Conservation (phyloP, 441 rosid genomes). For the Erodium trifolium region DNA sequence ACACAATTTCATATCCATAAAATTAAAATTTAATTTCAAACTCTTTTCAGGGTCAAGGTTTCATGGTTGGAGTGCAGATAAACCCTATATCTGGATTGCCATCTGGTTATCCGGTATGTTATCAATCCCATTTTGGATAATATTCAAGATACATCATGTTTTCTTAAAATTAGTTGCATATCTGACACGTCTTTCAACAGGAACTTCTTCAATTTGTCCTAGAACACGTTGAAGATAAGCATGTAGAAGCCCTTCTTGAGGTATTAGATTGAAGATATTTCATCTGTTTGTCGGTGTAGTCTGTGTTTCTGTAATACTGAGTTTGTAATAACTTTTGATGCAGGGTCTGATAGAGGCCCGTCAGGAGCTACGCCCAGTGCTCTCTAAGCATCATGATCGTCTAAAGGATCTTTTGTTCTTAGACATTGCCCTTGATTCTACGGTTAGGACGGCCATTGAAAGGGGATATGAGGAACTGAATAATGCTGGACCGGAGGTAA, state of each 20-base stretch:
- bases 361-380: conserved; percentile 77
- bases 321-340: conserved; percentile 16
- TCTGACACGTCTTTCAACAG: conserved; percentile 34
- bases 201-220: conserved; percentile 73
- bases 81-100: conserved; percentile 88
- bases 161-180: conserved; percentile 11
- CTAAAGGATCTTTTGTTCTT: conserved; percentile 88
- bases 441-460: conserved; percentile 93
- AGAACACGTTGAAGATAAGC: conserved; percentile 77
- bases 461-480: conserved; percentile 84
- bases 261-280: conserved; percentile 28
- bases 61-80: conserved; percentile 98
- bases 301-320: conserved; percentile 5
- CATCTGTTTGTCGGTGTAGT: not conserved
- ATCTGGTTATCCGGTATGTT: conserved; percentile 69
- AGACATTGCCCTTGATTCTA: conserved; percentile 90
- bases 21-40: conserved; percentile 17
- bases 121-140: conserved; percentile 24
- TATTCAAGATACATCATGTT: conserved; percentile 4
- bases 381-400: conserved; percentile 60
- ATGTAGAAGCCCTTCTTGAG: conserved; percentile 90
- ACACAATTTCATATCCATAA: conserved; percentile 17
- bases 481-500: conserved; percentile 77
- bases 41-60: conserved; percentile 84
- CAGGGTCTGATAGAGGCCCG: conserved; percentile 98